phyloP scores from a whole-genome alignment of 495 filamentous ascomycete species.

The Parachaetomium inaequale region DNA sequence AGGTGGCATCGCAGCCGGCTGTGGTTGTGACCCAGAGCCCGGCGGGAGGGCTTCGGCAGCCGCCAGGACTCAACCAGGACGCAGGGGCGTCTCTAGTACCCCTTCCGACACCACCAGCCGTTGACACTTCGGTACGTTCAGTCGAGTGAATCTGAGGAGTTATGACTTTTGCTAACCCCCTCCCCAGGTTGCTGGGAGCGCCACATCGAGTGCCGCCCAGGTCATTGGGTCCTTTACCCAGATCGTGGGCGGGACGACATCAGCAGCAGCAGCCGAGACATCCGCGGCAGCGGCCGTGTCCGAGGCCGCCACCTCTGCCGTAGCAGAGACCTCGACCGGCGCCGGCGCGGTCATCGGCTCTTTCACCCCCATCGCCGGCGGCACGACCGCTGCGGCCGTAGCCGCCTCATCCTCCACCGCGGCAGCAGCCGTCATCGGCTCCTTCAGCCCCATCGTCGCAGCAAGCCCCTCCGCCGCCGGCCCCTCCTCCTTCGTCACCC shows the following conservation, averaged over 20 bases:
- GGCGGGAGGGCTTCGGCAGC: conserved; percentile 6
- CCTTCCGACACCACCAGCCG: conserved; percentile 15
- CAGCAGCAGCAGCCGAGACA: neutral
- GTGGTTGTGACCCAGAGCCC: neutral
- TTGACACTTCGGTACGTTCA: conserved; percentile 21
- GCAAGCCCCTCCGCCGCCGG: neutral
- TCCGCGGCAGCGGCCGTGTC: neutral
- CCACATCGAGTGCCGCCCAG: neutral
- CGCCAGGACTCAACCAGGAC: conserved; percentile 8
- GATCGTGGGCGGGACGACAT: neutral
- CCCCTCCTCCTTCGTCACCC: conserved; percentile 6
- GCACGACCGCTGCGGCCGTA: neutral
- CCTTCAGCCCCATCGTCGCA: neutral
- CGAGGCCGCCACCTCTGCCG: neutral
- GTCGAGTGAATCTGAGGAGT: no score
- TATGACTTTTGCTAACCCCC: neutral
- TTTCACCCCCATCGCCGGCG: neutral
- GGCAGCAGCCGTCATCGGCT: neutral
- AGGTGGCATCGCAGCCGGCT: conserved; percentile 12
- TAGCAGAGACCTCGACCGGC: neutral
- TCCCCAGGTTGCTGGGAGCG: neutral
- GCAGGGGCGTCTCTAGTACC: conserved; percentile 5
- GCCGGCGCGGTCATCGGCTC: neutral
- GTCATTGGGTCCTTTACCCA: conserved; percentile 15
- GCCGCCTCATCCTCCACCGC: neutral